Percentiles rank a stretch among this genome's conserved stretches.
Evolutionary conservation across 2,329 filamentous ascomycete genomes (phyloP).

Genomic region (Blumeriella jaapii): DNA sequence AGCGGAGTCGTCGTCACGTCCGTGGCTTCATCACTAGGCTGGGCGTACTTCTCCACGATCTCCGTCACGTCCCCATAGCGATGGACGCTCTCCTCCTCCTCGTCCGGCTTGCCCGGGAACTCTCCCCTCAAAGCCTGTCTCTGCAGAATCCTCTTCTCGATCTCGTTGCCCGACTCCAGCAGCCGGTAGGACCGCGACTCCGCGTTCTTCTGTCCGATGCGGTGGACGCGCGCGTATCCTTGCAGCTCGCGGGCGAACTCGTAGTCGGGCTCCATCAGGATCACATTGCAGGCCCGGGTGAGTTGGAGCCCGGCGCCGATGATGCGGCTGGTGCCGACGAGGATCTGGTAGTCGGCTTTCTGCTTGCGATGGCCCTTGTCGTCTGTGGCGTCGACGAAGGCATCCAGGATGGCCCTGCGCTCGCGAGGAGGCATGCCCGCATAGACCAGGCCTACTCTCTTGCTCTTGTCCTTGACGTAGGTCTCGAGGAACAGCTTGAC

Average conservation of each 20-base stretch:
- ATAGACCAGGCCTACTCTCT: slow-evolving; percentile 7
- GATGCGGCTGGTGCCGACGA: slow-evolving; percentile 11
- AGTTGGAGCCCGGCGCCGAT: slow-evolving; percentile 14
- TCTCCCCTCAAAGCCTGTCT: slow-evolving; percentile 6
- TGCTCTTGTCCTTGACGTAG: slow-evolving; percentile 5
- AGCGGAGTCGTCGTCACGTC: too few relatives aligned
- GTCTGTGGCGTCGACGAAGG: slow-evolving; percentile 9
- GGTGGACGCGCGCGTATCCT: slow-evolving; percentile 10
- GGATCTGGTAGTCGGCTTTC: slow-evolving; percentile 10
- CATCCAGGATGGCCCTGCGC: slow-evolving; percentile 5
- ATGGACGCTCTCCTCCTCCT: background rate
- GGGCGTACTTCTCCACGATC: too few relatives aligned
- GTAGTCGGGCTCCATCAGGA: slow-evolving; percentile 15
- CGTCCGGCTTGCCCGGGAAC: slow-evolving; percentile 2
- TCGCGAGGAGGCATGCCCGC: slow-evolving; percentile 2
- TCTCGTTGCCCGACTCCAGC: slow-evolving; percentile 5
- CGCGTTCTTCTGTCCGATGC: slow-evolving; percentile 14
- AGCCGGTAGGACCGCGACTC: slow-evolving; percentile 7
- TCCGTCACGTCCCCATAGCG: background rate
- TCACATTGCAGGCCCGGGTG: slow-evolving; percentile 9
- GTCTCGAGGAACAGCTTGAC: slow-evolving; percentile 13
- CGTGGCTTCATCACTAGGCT: too few relatives aligned
- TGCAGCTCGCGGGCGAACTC: slow-evolving; percentile 12
- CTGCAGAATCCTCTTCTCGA: slow-evolving; percentile 10
- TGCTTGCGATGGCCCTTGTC: slow-evolving; percentile 1